These are phyloP conservation scores for Takashimella tepidaria DNA, from an alignment of 1,284 basidiomycete genomes.

Conservation along the genomic window DNA sequence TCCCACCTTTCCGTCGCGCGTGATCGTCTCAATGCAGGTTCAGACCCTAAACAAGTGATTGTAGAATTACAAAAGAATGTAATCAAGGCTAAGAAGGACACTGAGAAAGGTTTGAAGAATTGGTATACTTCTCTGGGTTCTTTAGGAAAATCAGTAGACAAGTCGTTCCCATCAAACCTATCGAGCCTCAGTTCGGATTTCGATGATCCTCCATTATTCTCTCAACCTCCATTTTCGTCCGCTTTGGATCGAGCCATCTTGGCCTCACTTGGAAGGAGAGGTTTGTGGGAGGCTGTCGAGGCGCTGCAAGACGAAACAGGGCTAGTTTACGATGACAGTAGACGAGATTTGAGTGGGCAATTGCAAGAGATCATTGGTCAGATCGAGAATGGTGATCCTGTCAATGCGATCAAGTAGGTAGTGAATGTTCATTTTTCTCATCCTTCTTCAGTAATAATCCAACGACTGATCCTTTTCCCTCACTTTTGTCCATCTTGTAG, in stretches of 20 bases:
- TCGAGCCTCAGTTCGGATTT: conserved; percentile 38
- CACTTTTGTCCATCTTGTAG: conserved; percentile 52
- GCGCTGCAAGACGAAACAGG: conserved; percentile 56
- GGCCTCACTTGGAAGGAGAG: conserved; percentile 37
- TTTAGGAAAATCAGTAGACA: conserved; percentile 79
- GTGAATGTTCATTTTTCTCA: conserved; percentile 4
- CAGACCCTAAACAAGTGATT: conserved; percentile 56
- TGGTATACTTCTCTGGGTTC: conserved; percentile 68
- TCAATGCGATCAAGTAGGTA: conserved; percentile 66
- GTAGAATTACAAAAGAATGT: conserved; percentile 57
- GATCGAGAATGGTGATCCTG: conserved; percentile 62
- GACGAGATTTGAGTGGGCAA: conserved; percentile 61
- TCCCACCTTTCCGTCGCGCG: conserved; percentile 57
- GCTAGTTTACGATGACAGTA: conserved; percentile 57
- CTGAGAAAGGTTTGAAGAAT: conserved; percentile 82
- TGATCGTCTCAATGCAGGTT: conserved; percentile 55
- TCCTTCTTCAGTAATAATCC: too few species aligned
- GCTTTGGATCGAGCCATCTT: conserved; percentile 39
- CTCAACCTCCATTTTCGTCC: conserved; percentile 20
- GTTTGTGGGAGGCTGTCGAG: conserved; percentile 39
- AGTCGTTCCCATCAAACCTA: conserved; percentile 51
- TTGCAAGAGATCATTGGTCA: conserved; percentile 69
- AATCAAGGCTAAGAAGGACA: conserved; percentile 69
- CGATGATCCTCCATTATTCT: conserved; percentile 43
- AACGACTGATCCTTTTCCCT: conserved; percentile 7